Evolutionary conservation across 2,329 filamentous ascomycete species (phyloP), one percentile per base, ranked within the genome.

Genomic region (Dactylellina sp.): DNA sequence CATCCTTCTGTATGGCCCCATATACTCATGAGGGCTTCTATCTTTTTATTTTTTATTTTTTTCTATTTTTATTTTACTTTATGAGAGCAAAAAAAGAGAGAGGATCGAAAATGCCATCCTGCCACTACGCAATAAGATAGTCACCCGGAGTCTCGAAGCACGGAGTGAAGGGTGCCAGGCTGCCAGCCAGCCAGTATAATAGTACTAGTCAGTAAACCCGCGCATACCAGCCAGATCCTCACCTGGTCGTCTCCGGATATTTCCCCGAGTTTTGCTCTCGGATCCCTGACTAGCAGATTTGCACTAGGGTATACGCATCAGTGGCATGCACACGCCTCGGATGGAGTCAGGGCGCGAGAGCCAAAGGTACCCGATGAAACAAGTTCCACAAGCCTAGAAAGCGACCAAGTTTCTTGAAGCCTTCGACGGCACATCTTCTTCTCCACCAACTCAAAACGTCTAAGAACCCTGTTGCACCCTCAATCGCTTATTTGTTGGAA

Each of bases 1-100:
- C 52, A 71, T 71, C 60, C 50, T 71, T 42, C 55, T 35, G 14
- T 66, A 74, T 37, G 24, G 47, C 22, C 46, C 61, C 70, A 74
- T 74, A 9, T 28, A 64, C 16, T 25, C 35, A 53, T 40, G 24
- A 20, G 35, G 14, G 11, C n/a, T n/a, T n/a, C n/a, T n/a, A n/a
- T 28, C 32, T 24, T 52, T 46, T 42, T 9, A 9, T 4, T 32
- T 32, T 9, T 32, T 4, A 32, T 9, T 32, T 32, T 9, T 32
- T 32, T 9, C 28, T 32, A 4, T 32, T 32, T 4, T 5, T 32
- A 32, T 4, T 32, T 9, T 32, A 5, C 28, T 32, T 32, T 32
- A 32, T 32, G 4, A 9, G 9, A 32, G 28, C 28, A 32, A 32
- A 32, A 32, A 24, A 20, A 66, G 37, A 35, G 35, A 28, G 35